Conservation (phyloP, 2,329 filamentous ascomycete genomes). For the Stachybotrys chlorohalonatus region DNA sequence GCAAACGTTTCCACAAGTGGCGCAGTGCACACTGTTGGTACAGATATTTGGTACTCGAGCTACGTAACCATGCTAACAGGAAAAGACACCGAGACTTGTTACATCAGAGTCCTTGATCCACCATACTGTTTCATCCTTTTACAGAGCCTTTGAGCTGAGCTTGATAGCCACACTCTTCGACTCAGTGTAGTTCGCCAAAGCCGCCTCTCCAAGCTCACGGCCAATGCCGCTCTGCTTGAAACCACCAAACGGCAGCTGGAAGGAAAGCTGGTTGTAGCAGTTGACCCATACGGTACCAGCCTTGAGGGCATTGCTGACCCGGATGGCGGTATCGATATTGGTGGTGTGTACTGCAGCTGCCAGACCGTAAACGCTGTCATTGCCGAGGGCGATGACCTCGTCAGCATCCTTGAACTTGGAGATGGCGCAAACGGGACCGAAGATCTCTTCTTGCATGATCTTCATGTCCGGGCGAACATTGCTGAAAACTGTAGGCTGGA, state of each 20-base stretch:
- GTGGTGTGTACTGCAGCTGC: slow-evolving; percentile 77
- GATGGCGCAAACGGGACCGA: slow-evolving; percentile 77
- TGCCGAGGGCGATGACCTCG: slow-evolving; percentile 66
- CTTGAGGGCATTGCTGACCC: slow-evolving; percentile 64
- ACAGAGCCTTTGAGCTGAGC: slow-evolving; percentile 3
- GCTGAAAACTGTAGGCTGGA: slow-evolving; percentile 84
- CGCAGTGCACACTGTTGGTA: neutral
- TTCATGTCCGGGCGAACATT: slow-evolving; percentile 77
- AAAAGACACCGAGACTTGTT: neutral
- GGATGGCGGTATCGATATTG: slow-evolving; percentile 73
- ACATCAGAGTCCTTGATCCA: neutral
- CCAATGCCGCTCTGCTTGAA: slow-evolving; percentile 74
- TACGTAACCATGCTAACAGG: neutral
- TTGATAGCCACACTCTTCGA: slow-evolving; percentile 56
- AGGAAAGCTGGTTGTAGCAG: slow-evolving; percentile 18
- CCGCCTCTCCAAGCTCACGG: slow-evolving; percentile 63
- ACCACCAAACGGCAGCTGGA: slow-evolving; percentile 58
- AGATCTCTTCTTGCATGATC: slow-evolving; percentile 89
- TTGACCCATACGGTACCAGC: slow-evolving; percentile 59
- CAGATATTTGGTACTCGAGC: neutral
- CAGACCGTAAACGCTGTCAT: slow-evolving; percentile 72
- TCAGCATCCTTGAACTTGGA: slow-evolving; percentile 79
- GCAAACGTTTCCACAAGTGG: too few species aligned
- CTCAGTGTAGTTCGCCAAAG: slow-evolving; percentile 58
- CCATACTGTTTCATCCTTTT: neutral